A percentile compares a stretch with the other conserved stretches of the same genome.
Conservation (phyloP, 352 stramenopile genomes). For the Phytophthora sojae region DNA sequence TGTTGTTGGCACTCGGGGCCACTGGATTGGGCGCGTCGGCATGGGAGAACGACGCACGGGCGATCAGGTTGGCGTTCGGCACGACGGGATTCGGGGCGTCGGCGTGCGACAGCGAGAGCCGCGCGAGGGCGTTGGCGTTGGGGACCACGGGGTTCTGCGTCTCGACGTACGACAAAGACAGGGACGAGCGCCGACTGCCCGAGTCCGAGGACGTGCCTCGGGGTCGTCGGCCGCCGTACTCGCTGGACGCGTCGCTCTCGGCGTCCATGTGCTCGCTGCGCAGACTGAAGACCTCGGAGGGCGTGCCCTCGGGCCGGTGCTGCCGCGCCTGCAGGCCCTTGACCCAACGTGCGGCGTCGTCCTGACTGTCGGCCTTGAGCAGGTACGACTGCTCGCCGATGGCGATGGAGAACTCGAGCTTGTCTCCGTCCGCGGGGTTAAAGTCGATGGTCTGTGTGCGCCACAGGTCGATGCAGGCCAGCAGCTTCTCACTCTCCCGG, state of each 20-base stretch:
- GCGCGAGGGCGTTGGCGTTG: conserved; percentile 74
- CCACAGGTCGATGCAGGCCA: conserved; percentile 91
- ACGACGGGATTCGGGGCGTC: conserved; percentile 73
- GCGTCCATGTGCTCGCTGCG: conserved; percentile 84
- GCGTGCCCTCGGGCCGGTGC: conserved; percentile 70
- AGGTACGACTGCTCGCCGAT: conserved; percentile 90
- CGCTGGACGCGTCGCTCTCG: conserved; percentile 86
- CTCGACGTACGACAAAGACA: conserved; percentile 64
- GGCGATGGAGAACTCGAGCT: conserved; percentile 85
- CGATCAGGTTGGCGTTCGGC: conserved; percentile 75
- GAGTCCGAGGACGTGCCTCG: conserved; percentile 63
- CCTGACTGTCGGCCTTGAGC: conserved; percentile 78
- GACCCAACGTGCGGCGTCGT: conserved; percentile 57
- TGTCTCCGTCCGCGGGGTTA: conserved; percentile 56
- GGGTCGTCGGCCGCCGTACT: conserved; percentile 58
- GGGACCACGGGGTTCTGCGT: conserved; percentile 75
- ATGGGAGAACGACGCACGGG: conserved; percentile 44
- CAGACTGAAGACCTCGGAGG: conserved; percentile 85
- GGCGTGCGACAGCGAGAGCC: conserved; percentile 56
- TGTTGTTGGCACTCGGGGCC: conserved; percentile 51
- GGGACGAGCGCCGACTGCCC: conserved; percentile 41
- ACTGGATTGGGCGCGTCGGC: conserved; percentile 61
- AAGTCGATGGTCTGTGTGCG: conserved; percentile 85
- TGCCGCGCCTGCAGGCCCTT: conserved; percentile 78
- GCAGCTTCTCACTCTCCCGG: conserved; percentile 85